Evolutionary conservation across 768 basidiomycete genomes (phyloP).

Genomic region (Lyophyllum semitale): DNA sequence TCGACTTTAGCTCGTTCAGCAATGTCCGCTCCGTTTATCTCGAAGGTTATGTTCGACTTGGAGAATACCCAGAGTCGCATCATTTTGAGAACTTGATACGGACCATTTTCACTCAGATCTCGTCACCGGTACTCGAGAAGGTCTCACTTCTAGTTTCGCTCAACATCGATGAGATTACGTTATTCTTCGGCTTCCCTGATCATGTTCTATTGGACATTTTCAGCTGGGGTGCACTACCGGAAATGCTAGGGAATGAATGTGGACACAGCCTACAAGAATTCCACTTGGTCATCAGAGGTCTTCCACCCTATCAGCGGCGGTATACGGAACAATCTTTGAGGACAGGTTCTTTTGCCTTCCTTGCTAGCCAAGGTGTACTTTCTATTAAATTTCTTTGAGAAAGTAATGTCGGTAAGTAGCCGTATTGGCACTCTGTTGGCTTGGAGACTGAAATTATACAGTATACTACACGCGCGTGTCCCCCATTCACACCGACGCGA

Average conservation of each 20-base stretch:
- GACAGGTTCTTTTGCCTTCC: slow-evolving; percentile 15
- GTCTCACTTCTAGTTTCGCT: slow-evolving; percentile 26
- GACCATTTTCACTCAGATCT: slow-evolving; percentile 23
- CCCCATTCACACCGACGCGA: not conserved
- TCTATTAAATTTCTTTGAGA: slow-evolving; percentile 18
- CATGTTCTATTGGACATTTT: slow-evolving; percentile 25
- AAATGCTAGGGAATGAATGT: slow-evolving; percentile 18
- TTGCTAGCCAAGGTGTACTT: slow-evolving; percentile 14
- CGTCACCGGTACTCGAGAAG: slow-evolving; percentile 18
- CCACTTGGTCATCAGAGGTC: slow-evolving; percentile 13
- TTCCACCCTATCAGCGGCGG: slow-evolving; percentile 17
- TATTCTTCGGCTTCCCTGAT: slow-evolving; percentile 30
- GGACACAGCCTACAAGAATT: slow-evolving; percentile 10
- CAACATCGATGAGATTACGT: slow-evolving; percentile 15
- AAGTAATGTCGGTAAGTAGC: not conserved
- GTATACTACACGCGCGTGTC: not conserved
- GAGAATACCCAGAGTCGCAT: slow-evolving; percentile 12
- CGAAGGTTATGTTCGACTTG: slow-evolving; percentile 24
- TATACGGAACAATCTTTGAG: slow-evolving; percentile 15
- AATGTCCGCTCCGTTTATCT: slow-evolving; percentile 24
- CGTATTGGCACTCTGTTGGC: not conserved
- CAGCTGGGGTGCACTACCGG: slow-evolving; percentile 29
- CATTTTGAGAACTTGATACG: slow-evolving; percentile 22
- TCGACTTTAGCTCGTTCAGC: slow-evolving; percentile 24
- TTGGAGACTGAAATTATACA: not conserved